Evolutionary conservation across 441 rosid species (phyloP), one percentile per base, ranked within the genome.

Genomic region (Gossypium davidsonii): DNA sequence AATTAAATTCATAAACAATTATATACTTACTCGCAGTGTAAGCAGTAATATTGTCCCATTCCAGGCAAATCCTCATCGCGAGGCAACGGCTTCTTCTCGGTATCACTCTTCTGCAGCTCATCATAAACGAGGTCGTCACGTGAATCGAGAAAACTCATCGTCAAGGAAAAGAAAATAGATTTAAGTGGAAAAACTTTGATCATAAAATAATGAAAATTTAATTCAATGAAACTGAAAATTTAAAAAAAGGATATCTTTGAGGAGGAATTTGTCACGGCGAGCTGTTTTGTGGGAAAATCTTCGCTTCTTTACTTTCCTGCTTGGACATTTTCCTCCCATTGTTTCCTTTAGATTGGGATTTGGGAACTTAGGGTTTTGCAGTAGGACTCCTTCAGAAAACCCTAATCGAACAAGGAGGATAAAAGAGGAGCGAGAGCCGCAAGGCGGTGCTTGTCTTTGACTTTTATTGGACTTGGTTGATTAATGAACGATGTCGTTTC

Each of bases 301-400:
- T 83, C 99, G 85, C 92, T 90, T 95, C 92, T 91, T 95, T 73
- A 92, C 96, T 75, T 92, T 92, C 84, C 98, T 85, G 79, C 88
- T 89, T 1, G 98, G 99, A 59, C 97, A 95, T 73, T 91, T 95
- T 34, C 96, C 99, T 93, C 76, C 72, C 76, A 73, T 73, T 18
- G 28, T 73, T 64, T 52, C 39, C 25, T 59, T 53, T 68, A 8
- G 49, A n/a, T 9, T 49, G 72, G 9, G 44, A n/a, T 48, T 48
- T 3, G 14, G 71, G 14, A 15, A 42, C 11, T 28, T 39, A 58
- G 67, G 73, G 77, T 68, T 68, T 74, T 20, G 72, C 25, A 10
- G 51, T 7, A 23, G 21, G 42, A 11, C 14, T 48, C 28, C 55
- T 60, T 12, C 11, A 8, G 9, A 52, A 69, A 79, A 79, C 80